phyloP scores from a whole-genome alignment of 768 basidiomycete species.

The Amanita rubescens region DNA sequence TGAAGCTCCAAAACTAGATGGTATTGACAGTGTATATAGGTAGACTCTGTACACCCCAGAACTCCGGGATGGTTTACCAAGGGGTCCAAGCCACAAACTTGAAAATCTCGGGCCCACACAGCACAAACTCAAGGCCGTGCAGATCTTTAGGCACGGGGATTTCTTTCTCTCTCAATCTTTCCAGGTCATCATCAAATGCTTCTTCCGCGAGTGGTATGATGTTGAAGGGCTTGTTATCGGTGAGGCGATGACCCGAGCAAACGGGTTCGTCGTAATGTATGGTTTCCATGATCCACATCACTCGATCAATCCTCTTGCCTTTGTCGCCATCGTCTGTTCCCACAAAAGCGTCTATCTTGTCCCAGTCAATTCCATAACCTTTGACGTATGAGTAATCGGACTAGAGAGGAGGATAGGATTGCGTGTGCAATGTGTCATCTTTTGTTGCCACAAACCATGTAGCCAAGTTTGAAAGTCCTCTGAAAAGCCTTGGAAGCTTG shows the following conservation, averaged over 20 bases:
- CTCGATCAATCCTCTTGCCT: neutral
- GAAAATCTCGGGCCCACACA: neutral
- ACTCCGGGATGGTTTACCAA: too few species aligned
- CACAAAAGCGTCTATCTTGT: neutral
- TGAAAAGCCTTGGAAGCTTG: too few species aligned
- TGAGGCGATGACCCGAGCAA: neutral
- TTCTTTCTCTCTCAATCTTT: neutral
- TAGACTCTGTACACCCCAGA: too few species aligned
- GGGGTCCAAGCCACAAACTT: neutral
- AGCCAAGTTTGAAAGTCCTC: too few species aligned
- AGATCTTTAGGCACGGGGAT: neutral
- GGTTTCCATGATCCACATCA: neutral
- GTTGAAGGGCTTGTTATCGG: neutral
- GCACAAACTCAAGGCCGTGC: neutral
- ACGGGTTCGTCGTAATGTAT: neutral
- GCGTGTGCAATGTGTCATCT: neutral
- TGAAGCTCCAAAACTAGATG: too few species aligned
- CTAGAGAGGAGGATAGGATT: neutral
- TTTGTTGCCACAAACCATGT: neutral
- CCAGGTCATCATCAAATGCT: neutral
- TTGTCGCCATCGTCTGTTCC: neutral
- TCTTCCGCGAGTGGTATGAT: neutral
- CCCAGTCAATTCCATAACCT: neutral
- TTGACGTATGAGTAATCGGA: neutral
- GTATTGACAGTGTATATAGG: too few species aligned